Evolutionary conservation across 441 rosid species (phyloP).

Genomic region (Populus trichocarpa): DNA sequence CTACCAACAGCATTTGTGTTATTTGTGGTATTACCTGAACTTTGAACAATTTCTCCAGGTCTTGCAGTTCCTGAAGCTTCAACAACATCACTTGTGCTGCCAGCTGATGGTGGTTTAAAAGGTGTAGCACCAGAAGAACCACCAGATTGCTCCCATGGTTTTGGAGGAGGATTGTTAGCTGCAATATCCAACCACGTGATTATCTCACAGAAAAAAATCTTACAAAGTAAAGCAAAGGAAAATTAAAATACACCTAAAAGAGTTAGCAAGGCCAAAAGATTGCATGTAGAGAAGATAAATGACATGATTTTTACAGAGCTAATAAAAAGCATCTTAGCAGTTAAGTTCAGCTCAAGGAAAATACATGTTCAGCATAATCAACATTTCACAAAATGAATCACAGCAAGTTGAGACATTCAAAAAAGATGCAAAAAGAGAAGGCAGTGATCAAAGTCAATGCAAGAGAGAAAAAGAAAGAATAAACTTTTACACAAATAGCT

Average conservation of each 20-base stretch:
- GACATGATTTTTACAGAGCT: too few species aligned
- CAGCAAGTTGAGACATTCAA: too few species aligned
- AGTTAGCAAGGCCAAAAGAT: neutral
- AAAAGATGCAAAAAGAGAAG: too few species aligned
- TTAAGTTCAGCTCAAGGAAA: too few species aligned
- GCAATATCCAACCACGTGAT: slow-evolving; percentile 3
- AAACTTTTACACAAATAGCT: too few species aligned
- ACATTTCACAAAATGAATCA: too few species aligned
- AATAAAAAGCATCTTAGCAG: too few species aligned
- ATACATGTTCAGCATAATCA: too few species aligned
- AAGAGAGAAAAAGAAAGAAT: too few species aligned
- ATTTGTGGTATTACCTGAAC: slow-evolving; percentile 35
- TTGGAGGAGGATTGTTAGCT: slow-evolving; percentile 33
- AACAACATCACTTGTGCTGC: slow-evolving; percentile 67
- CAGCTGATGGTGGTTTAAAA: slow-evolving; percentile 65
- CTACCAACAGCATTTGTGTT: slow-evolving; percentile 27
- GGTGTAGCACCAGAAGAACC: slow-evolving; percentile 51
- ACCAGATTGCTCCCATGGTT: slow-evolving; percentile 73
- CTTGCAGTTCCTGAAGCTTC: slow-evolving; percentile 76
- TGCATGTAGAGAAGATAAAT: too few species aligned
- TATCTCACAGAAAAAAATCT: neutral
- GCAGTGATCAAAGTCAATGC: too few species aligned
- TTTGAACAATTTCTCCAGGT: slow-evolving; percentile 54
- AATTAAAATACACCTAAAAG: neutral
- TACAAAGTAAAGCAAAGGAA: neutral